Evolutionary conservation across 1,284 basidiomycete genomes (phyloP), one percentile per base, ranked within the genome.

Genomic region (Omphalotus olearius): DNA sequence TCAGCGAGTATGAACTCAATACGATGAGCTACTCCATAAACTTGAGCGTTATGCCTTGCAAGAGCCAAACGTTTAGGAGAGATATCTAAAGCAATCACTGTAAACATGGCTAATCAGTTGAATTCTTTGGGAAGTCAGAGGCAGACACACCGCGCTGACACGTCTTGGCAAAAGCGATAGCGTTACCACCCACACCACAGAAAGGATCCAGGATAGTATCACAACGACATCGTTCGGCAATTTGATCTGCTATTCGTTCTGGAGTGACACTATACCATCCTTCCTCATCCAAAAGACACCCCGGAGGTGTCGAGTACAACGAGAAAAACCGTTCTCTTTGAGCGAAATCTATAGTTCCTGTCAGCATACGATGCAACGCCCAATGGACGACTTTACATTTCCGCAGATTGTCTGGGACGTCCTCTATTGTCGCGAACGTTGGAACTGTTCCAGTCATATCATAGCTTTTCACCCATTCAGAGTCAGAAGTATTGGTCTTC

Each of bases 241-340:
- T 97, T 63, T 94, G 93, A 55, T 81, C 71, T 2, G 96, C 97
- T 14, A 99, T 86, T 33, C 78, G 77, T 62, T 99, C 95, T 0
- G 97, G 96, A 0, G 97, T 99, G 50, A 99, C 86, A 54, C 91
- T 94, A 69, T 89, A 99, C 97, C 97, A 99, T 2, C 94, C 95
- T 67, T 94, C 91, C 60, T 86, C 82, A 57, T 94, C 91, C 2
- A 93, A 68, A 9, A 91, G 69, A 60, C 88, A 91, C 2, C 89
- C 90, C 1, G 74, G 72, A 11, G 66, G 64, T 45, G 82, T 68
- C 46, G 87, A 82, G 63, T 94, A 97, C 14, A 82, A 69, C 0
- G 88, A 89, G 66, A 97, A 93, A 56, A 84, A 85, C 1, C 91
- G 80, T 49, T 83, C 76, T 26, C 94, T 77, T 64, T 98, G 94